phyloP scores from a whole-genome alignment of 345 rosid genomes.

The Citrus inodora region DNA sequence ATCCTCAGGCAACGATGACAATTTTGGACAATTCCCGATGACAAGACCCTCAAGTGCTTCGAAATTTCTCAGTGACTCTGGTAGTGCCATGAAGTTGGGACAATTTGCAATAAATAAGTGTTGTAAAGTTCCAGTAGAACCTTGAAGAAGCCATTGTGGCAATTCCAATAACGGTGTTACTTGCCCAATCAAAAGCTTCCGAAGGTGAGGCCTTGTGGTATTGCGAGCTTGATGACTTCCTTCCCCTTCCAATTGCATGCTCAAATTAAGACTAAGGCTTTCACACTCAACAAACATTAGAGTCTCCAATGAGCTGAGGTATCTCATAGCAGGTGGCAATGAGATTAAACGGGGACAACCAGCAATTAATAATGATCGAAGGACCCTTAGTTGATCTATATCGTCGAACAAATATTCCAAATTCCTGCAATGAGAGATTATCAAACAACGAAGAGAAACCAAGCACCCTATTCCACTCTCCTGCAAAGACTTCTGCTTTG shows the following conservation, averaged over 20 bases:
- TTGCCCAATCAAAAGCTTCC: not conserved
- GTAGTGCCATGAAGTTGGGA: constrained; percentile 13
- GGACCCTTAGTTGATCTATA: constrained; percentile 13
- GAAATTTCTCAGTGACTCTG: constrained; percentile 14
- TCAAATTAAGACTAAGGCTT: constrained; percentile 5
- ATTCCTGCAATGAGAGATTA: not conserved
- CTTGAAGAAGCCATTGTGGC: constrained; percentile 29
- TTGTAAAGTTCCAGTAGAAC: constrained; percentile 11
- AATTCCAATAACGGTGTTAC: constrained; percentile 15
- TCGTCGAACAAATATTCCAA: constrained; percentile 16
- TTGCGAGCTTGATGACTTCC: too few relatives aligned
- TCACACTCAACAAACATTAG: constrained; percentile 13
- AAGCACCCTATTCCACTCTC: not conserved
- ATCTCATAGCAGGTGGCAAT: constrained; percentile 10
- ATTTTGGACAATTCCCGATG: constrained; percentile 12
- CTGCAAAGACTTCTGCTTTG: not conserved
- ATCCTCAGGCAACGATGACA: constrained; percentile 8
- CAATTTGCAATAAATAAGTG: not conserved
- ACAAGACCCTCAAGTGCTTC: constrained; percentile 7
- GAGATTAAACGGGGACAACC: constrained; percentile 10
- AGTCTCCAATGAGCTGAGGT: constrained; percentile 15
- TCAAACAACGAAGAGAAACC: not conserved
- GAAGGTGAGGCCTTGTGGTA: constrained; percentile 10
- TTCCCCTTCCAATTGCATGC: not conserved
- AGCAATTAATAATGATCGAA: constrained; percentile 5